Conservation (phyloP, 768 basidiomycete genomes). For the Strobilomyces dryophilus region DNA sequence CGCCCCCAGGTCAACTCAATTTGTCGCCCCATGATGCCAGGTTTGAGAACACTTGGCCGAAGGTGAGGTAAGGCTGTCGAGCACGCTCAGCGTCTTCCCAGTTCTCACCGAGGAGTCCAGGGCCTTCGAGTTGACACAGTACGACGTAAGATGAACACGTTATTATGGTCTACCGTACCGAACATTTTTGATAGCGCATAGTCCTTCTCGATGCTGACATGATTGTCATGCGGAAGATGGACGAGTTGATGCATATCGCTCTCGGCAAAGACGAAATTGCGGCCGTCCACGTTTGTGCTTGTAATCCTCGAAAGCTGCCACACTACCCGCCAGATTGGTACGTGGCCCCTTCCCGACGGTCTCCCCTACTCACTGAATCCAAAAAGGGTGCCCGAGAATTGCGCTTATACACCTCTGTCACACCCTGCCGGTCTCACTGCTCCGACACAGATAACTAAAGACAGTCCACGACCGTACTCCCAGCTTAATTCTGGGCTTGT, state of each 20-base stretch:
- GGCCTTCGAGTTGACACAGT: slow-evolving; percentile 65
- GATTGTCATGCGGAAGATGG: slow-evolving; percentile 81
- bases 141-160: slow-evolving; percentile 45
- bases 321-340: slow-evolving; percentile 92
- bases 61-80: slow-evolving; percentile 39
- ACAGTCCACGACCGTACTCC: slow-evolving; percentile 68
- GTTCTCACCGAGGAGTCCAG: slow-evolving; percentile 13
- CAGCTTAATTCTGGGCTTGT: slow-evolving; percentile 90
- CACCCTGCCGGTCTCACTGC: slow-evolving; percentile 45
- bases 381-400: slow-evolving; percentile 86
- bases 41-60: slow-evolving; percentile 66
- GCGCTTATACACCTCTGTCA: slow-evolving; percentile 61
- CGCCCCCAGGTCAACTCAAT: slow-evolving; percentile 38
- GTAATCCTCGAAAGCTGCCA: slow-evolving; percentile 79
- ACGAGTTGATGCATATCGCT: slow-evolving; percentile 55
- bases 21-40: slow-evolving; percentile 40
- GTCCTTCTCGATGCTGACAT: slow-evolving; percentile 88
- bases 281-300: slow-evolving; percentile 87
- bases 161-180: neutral
- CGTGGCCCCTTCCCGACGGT: slow-evolving; percentile 10
- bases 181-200: slow-evolving; percentile 47
- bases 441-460: slow-evolving; percentile 36
- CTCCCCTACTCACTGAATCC: neutral
- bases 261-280: slow-evolving; percentile 74
- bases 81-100: slow-evolving; percentile 19